phyloP scores from a whole-genome alignment of 148 eudicot genomes.

The Camellia lanceoleosa region DNA sequence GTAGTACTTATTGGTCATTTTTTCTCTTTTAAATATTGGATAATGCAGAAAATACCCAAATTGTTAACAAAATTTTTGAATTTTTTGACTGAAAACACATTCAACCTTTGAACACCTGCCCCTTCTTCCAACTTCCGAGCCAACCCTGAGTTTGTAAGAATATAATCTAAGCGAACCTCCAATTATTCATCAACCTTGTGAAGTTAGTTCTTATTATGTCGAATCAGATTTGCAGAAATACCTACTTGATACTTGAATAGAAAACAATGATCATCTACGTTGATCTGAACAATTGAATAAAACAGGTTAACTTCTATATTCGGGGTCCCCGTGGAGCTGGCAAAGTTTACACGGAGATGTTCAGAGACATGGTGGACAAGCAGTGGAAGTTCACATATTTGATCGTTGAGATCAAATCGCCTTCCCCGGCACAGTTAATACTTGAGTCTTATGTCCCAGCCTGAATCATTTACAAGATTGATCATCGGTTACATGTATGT shows the following conservation, averaged over 20 bases:
- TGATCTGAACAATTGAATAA: neutral
- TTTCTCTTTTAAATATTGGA: no score
- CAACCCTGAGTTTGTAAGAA: neutral
- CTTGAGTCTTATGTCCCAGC: neutral
- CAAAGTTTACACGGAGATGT: slow-evolving; percentile 3
- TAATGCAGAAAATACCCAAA: neutral
- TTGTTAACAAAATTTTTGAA: neutral
- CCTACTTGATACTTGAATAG: no score
- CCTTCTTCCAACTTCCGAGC: neutral
- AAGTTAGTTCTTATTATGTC: no score
- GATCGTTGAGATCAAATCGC: slow-evolving; percentile 6
- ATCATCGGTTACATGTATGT: no score
- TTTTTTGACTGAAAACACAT: neutral
- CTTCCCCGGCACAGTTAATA: neutral
- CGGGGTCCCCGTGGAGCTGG: slow-evolving; percentile 3
- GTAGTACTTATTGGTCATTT: no score
- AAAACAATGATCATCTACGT: neutral
- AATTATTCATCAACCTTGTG: no score
- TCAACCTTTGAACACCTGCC: neutral
- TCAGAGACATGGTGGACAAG: neutral
- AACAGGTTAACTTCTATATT: neutral
- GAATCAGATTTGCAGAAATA: no score
- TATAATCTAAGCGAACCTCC: neutral
- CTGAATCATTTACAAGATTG: neutral
- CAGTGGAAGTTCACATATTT: slow-evolving; percentile 13